These are phyloP conservation scores for Suhomyces coccinellae DNA, from an alignment of 1,139 yeast genomes.

Conservation along the genomic window DNA sequence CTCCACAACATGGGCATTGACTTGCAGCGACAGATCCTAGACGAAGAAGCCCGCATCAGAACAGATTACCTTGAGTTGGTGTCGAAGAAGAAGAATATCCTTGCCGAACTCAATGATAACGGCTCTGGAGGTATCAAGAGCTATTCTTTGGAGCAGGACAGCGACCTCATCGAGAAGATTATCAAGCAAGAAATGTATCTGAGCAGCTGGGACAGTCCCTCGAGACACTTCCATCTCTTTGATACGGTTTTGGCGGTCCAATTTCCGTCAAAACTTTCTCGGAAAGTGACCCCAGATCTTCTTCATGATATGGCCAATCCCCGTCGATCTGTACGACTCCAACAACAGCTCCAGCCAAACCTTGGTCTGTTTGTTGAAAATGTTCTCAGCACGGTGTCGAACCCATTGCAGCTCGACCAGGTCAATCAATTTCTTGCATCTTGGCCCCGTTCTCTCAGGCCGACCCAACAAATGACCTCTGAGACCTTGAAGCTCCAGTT, in stretches of 20 bases:
- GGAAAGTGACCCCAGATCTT: constrained; percentile 2
- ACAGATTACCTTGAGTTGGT: constrained; percentile 17
- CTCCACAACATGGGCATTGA: constrained; percentile 19
- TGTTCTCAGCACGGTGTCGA: constrained; percentile 5
- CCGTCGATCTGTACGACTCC: not conserved
- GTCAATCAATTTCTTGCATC: constrained; percentile 3
- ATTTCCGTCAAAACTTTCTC: constrained; percentile 4
- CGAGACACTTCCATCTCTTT: constrained; percentile 13
- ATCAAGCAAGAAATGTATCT: constrained; percentile 8
- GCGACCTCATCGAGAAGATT: constrained; percentile 12
- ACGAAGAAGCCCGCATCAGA: constrained; percentile 17
- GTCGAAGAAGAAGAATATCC: constrained; percentile 14
- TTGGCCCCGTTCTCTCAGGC: not conserved
- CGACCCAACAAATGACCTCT: not conserved
- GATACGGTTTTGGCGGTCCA: constrained; percentile 1
- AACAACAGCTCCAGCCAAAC: not conserved
- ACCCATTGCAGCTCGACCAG: constrained; percentile 7
- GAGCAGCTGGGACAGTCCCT: constrained; percentile 6
- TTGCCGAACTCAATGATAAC: constrained; percentile 31
- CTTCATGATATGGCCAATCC: constrained; percentile 3
- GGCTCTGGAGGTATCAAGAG: constrained; percentile 22
- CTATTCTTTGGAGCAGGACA: constrained; percentile 14
- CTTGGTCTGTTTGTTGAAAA: constrained; percentile 7
- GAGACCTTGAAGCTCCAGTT: constrained; percentile 1
- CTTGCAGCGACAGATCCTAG: constrained; percentile 19